These are phyloP conservation scores for Xanthoceras sorbifolium DNA, from an alignment of 345 rosid species.

Conservation along the genomic window DNA sequence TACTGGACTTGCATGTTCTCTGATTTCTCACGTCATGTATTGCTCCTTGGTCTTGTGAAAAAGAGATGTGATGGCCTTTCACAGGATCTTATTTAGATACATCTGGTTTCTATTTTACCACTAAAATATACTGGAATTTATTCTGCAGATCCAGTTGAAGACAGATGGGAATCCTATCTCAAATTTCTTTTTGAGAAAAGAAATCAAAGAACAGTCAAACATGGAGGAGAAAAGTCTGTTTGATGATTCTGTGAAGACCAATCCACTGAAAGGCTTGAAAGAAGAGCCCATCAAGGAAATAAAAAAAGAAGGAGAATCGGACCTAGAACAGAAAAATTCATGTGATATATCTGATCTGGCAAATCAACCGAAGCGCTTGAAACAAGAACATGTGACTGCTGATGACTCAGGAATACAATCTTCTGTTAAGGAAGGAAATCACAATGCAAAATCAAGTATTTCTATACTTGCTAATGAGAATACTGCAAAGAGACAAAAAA, in stretches of 20 bases:
- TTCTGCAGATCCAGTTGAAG: slow-evolving; percentile 61
- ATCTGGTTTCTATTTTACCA: background rate
- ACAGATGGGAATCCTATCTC: slow-evolving; percentile 56
- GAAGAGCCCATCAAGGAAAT: slow-evolving; percentile 16
- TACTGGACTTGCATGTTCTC: background rate
- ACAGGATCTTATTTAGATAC: background rate
- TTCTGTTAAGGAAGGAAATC: slow-evolving; percentile 10
- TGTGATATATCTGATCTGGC: slow-evolving; percentile 3
- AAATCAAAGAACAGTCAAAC: slow-evolving; percentile 39
- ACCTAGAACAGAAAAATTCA: background rate
- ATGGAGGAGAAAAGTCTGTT: slow-evolving; percentile 24
- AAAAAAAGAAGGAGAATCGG: background rate
- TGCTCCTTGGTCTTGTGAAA: background rate
- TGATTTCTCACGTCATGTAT: background rate
- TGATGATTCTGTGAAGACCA: slow-evolving; percentile 19
- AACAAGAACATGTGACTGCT: slow-evolving; percentile 22
- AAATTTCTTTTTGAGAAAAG: slow-evolving; percentile 64
- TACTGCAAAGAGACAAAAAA: slow-evolving; percentile 31
- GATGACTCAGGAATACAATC: slow-evolving; percentile 23
- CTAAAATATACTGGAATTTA: background rate
- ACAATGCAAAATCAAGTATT: slow-evolving; percentile 19
- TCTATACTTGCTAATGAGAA: slow-evolving; percentile 18
- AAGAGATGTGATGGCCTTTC: background rate
- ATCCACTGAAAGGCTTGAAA: slow-evolving; percentile 24
- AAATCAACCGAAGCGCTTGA: slow-evolving; percentile 1